These are phyloP conservation scores for Lipomyces sp. DNA, from an alignment of 805 yeast genomes.

Conservation along the genomic window DNA sequence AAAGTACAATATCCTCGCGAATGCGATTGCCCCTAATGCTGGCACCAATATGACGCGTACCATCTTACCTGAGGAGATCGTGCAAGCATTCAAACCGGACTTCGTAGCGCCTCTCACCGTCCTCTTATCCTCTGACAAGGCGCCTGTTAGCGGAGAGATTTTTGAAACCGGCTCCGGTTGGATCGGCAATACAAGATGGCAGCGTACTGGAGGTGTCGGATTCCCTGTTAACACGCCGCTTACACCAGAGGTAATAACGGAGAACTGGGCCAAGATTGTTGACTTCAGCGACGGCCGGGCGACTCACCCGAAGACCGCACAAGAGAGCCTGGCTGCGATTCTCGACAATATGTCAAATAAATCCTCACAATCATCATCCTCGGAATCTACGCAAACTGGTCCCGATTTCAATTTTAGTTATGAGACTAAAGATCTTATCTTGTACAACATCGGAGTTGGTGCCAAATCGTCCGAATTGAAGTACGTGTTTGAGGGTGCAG, in stretches of 20 bases:
- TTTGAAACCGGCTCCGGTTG: conserved; percentile 97
- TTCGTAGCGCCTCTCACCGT: conserved; percentile 91
- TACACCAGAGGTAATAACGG: conserved; percentile 71
- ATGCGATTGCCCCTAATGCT: conserved; percentile 94
- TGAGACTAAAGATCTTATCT: conserved; percentile 52
- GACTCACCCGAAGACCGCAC: conserved; percentile 63
- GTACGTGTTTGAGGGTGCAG: conserved; percentile 76
- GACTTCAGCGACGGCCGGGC: conserved; percentile 65
- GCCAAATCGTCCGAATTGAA: conserved; percentile 76
- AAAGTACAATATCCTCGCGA: conserved; percentile 72
- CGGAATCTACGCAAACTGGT: conserved; percentile 46
- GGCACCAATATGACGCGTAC: conserved; percentile 97
- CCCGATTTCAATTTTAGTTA: conserved; percentile 23
- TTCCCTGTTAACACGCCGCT: conserved; percentile 52
- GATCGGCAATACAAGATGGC: conserved; percentile 95
- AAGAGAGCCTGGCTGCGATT: conserved; percentile 81
- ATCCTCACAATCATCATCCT: conserved; percentile 46
- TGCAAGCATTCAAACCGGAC: conserved; percentile 80
- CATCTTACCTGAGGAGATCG: conserved; percentile 77
- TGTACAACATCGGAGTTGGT: conserved; percentile 90
- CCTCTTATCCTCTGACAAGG: conserved; percentile 72
- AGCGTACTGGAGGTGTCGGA: conserved; percentile 84
- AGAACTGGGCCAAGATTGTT: conserved; percentile 66
- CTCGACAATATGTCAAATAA: conserved; percentile 51
- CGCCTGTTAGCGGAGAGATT: conserved; percentile 75